phyloP scores from a whole-genome alignment of 768 basidiomycete genomes.

The Daedaleopsis nitida region DNA sequence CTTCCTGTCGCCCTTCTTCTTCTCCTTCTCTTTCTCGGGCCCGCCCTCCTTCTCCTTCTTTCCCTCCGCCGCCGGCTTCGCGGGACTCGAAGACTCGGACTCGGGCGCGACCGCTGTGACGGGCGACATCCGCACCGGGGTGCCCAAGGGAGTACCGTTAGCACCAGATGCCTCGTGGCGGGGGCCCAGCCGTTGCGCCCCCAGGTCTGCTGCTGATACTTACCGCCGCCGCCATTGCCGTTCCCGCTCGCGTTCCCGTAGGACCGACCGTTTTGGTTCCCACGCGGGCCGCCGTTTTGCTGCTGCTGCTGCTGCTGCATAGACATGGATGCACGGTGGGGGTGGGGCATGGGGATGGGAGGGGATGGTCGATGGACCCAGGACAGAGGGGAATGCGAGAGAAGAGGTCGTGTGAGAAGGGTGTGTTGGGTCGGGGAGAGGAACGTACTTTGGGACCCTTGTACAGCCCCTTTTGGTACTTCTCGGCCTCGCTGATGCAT shows the following conservation, averaged over 20 bases:
- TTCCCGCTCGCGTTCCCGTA: neutral
- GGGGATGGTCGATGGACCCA: too few relatives aligned
- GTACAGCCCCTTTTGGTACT: conserved; percentile 87
- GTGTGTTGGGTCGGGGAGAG: conserved; percentile 12
- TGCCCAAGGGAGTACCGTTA: conserved; percentile 73
- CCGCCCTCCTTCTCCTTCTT: conserved; percentile 9
- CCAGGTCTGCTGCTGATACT: conserved; percentile 28
- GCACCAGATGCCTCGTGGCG: conserved; percentile 51
- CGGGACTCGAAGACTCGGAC: conserved; percentile 3
- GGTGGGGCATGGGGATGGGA: too few relatives aligned
- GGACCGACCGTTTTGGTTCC: neutral
- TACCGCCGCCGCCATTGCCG: conserved; percentile 20
- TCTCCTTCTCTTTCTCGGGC: conserved; percentile 23
- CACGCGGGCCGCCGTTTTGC: conserved; percentile 2
- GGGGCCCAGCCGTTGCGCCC: conserved; percentile 12
- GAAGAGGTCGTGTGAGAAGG: conserved; percentile 13
- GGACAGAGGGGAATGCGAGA: neutral
- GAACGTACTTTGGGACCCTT: conserved; percentile 67
- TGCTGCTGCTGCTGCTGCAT: conserved; percentile 3
- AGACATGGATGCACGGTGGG: too few relatives aligned
- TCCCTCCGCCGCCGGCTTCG: conserved; percentile 9
- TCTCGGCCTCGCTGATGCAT: conserved; percentile 91
- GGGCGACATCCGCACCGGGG: conserved; percentile 54
- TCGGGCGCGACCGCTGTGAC: conserved; percentile 30
- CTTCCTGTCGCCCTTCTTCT: conserved; percentile 31